Conservation (phyloP, 2,329 filamentous ascomycete species). For the Calonectria pseudoreteaudii region DNA sequence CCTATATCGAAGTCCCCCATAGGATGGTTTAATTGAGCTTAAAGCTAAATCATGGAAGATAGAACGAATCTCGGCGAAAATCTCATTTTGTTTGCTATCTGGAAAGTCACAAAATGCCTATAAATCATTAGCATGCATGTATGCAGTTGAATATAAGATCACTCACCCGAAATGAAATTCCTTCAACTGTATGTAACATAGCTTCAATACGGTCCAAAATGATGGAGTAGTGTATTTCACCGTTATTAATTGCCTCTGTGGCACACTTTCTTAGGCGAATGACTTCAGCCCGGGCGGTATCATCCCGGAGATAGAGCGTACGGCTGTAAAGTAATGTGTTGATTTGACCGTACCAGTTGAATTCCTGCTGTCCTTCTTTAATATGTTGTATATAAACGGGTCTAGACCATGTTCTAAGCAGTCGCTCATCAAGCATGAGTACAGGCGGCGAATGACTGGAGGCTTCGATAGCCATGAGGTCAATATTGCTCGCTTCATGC, state of each 20-base stretch:
- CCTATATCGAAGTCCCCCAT: neutral
- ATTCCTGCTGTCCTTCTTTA: neutral
- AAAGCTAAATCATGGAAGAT: neutral
- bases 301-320: neutral
- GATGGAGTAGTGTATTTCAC: neutral
- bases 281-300: neutral
- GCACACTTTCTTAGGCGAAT: neutral
- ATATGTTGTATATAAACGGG: neutral
- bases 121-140: neutral
- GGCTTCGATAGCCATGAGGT: neutral
- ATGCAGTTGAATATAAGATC: neutral
- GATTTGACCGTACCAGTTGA: neutral
- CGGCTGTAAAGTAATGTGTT: neutral
- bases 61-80: neutral
- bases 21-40: neutral
- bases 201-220: neutral
- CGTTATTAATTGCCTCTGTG: neutral
- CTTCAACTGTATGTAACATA: neutral
- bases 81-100: neutral
- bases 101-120: neutral
- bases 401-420: neutral
- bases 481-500: neutral
- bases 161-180: neutral
- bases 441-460: neutral
- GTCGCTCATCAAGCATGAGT: neutral